Evolutionary conservation across 2,329 filamentous ascomycete species (phyloP).

Genomic region (Juglanconis juglandina): DNA sequence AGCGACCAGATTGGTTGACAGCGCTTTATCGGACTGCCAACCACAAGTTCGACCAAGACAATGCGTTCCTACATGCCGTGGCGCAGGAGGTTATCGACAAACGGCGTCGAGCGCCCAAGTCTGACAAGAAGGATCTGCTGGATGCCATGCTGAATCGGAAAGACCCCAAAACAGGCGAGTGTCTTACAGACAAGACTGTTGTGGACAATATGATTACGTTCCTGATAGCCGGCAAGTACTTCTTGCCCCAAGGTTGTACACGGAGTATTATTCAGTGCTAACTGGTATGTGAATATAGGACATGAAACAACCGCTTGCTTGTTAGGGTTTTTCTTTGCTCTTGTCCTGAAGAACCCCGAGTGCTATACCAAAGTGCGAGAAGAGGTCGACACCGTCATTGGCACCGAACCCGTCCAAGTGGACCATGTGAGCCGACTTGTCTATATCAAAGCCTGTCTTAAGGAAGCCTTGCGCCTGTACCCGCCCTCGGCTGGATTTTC

Average conservation of each 20-base stretch:
- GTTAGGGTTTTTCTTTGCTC: constrained; percentile 16
- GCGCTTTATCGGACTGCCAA: constrained; percentile 17
- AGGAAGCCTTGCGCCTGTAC: constrained; percentile 16
- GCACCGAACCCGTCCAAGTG: constrained; percentile 9
- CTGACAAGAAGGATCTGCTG: constrained; percentile 18
- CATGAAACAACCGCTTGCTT: constrained; percentile 20
- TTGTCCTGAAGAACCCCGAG: constrained; percentile 18
- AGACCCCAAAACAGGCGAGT: constrained; percentile 20
- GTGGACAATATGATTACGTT: constrained; percentile 20
- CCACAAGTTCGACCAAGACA: neutral
- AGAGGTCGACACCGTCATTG: constrained; percentile 20
- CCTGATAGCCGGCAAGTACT: neutral
- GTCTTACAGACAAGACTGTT: constrained; percentile 17
- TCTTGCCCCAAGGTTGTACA: neutral
- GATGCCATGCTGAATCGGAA: constrained; percentile 18
- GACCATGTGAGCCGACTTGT: constrained; percentile 18
- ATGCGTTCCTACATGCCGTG: constrained; percentile 12
- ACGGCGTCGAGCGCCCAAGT: constrained; percentile 9
- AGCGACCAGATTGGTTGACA: constrained; percentile 9
- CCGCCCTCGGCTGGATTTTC: constrained; percentile 9
- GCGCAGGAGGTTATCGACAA: constrained; percentile 19
- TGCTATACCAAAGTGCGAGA: constrained; percentile 14
- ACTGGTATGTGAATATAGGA: constrained; percentile 6
- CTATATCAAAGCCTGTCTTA: constrained; percentile 19
- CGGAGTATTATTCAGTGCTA: neutral